phyloP scores from a whole-genome alignment of 208 protist species.

The Trypanosoma lewisi region DNA sequence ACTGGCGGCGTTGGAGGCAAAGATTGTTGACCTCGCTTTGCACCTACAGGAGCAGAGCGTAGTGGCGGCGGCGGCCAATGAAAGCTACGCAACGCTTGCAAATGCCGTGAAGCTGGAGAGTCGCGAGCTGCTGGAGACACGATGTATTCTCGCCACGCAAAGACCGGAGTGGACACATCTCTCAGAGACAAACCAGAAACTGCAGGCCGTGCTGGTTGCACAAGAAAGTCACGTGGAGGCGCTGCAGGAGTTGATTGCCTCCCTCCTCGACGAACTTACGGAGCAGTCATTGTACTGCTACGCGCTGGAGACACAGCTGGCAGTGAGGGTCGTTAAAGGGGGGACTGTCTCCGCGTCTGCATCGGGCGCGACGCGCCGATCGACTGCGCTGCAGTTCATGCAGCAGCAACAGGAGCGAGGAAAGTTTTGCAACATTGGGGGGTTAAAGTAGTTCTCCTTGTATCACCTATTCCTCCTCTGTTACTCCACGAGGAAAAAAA shows the following conservation, averaged over 20 bases:
- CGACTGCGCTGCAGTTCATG: conserved; percentile 19
- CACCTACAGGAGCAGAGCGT: conserved; percentile 35
- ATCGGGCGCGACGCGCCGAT: neutral
- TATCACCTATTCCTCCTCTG: too few species aligned
- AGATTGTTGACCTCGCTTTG: conserved; percentile 61
- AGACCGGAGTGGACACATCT: conserved; percentile 18
- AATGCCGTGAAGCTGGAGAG: conserved; percentile 22
- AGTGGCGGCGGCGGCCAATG: conserved; percentile 16
- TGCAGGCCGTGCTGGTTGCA: conserved; percentile 25
- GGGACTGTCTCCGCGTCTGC: neutral
- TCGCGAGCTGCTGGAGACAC: conserved; percentile 25
- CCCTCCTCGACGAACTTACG: conserved; percentile 31
- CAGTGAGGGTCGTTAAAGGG: neutral
- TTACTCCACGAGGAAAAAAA: too few species aligned
- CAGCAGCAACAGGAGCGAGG: conserved; percentile 9
- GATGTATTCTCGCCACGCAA: conserved; percentile 4
- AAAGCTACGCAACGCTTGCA: conserved; percentile 19
- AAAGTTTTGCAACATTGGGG: neutral
- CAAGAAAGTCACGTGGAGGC: conserved; percentile 31
- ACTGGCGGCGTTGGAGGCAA: conserved; percentile 39
- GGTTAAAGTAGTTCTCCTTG: neutral
- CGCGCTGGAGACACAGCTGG: conserved; percentile 27
- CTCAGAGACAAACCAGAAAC: conserved; percentile 20
- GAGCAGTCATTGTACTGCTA: conserved; percentile 21
- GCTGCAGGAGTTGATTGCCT: conserved; percentile 23